These are phyloP conservation scores for Aspergillus tamarii DNA, from an alignment of 2,329 filamentous ascomycete genomes.

Conservation along the genomic window DNA sequence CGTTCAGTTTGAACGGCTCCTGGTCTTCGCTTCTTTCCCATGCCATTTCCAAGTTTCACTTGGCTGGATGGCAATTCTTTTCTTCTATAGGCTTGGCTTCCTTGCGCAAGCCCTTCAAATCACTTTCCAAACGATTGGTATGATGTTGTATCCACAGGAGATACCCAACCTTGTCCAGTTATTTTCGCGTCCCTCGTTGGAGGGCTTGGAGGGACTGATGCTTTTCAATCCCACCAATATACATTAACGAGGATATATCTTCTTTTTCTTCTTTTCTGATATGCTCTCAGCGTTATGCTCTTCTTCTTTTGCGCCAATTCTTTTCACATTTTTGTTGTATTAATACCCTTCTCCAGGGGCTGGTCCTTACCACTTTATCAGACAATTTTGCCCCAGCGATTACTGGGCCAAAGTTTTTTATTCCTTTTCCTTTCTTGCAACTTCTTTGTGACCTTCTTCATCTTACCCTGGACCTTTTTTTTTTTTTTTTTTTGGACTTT, in stretches of 20 bases:
- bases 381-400: slow-evolving; percentile 27
- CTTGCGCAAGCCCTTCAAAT: neutral
- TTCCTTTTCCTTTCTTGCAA: slow-evolving; percentile 17
- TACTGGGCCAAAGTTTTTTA: slow-evolving; percentile 21
- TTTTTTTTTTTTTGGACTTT: slow-evolving; percentile 24
- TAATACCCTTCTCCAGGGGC: slow-evolving; percentile 39
- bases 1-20: slow-evolving; percentile 4
- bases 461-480: slow-evolving; percentile 24
- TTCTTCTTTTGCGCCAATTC: slow-evolving; percentile 10
- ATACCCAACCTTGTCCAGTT: slow-evolving; percentile 2
- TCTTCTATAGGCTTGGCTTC: neutral
- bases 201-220: slow-evolving; percentile 2
- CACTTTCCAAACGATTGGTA: neutral
- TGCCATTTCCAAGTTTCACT: neutral
- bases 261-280: slow-evolving; percentile 14
- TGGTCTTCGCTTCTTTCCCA: neutral
- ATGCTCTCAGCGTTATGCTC: slow-evolving; percentile 18
- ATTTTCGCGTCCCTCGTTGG: slow-evolving; percentile 4
- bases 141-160: slow-evolving; percentile 5
- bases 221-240: slow-evolving; percentile 4
- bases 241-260: slow-evolving; percentile 20
- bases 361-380: slow-evolving; percentile 39
- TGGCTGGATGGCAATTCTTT: neutral
- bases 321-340: slow-evolving; percentile 18
- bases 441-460: slow-evolving; percentile 5